Evolutionary conservation across 495 filamentous ascomycete species (phyloP).

Genomic region (Darksidea phi): DNA sequence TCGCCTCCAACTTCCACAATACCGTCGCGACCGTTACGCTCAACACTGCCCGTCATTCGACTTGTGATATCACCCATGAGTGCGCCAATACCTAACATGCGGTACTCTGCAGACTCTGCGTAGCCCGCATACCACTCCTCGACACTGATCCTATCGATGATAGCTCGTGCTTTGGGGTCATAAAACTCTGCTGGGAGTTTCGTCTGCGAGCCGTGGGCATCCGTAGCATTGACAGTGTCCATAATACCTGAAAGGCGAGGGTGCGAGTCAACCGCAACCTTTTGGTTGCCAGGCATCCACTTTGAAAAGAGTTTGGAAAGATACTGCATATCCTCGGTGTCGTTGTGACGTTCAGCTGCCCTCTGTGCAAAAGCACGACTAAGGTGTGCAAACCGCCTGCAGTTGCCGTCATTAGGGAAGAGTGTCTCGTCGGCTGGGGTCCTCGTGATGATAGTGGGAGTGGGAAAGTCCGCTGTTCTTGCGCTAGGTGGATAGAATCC

Average conservation of each 20-base stretch:
- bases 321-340: constrained; percentile 78
- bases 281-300: constrained; percentile 72
- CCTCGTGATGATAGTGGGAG: constrained; percentile 72
- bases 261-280: constrained; percentile 77
- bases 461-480: constrained; percentile 61
- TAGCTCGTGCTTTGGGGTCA: constrained; percentile 64
- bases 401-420: constrained; percentile 85
- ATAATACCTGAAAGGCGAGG: constrained; percentile 85
- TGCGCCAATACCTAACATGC: constrained; percentile 78
- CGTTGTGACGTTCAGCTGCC: constrained; percentile 79
- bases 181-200: constrained; percentile 84
- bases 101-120: constrained; percentile 77
- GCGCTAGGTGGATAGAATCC: constrained; percentile 82
- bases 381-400: constrained; percentile 78
- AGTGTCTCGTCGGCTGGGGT: constrained; percentile 80
- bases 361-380: constrained; percentile 77
- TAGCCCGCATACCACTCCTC: constrained; percentile 96
- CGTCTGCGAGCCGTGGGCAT: constrained; percentile 79
- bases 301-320: constrained; percentile 72
- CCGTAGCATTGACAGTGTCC: constrained; percentile 87
- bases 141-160: constrained; percentile 74
- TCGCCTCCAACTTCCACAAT: constrained; percentile 50
- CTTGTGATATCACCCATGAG: constrained; percentile 81
- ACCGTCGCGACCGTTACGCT: constrained; percentile 59
- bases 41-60: constrained; percentile 74